Conservation (phyloP, 1,284 basidiomycete genomes). For the Coniophora puteana region DNA sequence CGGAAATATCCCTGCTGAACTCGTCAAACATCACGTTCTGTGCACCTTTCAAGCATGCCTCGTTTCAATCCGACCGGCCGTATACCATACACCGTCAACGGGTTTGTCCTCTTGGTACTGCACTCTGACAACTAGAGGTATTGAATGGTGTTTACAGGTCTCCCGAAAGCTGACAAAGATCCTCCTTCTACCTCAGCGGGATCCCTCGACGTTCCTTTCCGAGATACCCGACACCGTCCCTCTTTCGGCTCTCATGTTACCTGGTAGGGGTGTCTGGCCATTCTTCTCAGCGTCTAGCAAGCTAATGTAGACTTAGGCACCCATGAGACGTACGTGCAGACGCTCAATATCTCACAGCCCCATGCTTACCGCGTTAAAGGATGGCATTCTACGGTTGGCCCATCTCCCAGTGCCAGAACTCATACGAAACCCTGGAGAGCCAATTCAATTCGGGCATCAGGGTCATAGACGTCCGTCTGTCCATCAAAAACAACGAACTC, state of each 20-base stretch:
- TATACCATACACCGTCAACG: too few relatives aligned
- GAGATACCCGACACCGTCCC: constrained; percentile 62
- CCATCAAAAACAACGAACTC: constrained; percentile 59
- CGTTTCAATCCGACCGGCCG: too few relatives aligned
- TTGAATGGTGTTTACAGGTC: too few relatives aligned
- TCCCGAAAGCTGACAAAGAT: too few relatives aligned
- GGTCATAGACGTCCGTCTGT: constrained; percentile 76
- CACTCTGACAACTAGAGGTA: too few relatives aligned
- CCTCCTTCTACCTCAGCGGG: constrained; percentile 55
- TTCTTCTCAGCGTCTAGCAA: constrained; percentile 9
- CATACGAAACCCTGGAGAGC: constrained; percentile 44
- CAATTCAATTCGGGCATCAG: constrained; percentile 73
- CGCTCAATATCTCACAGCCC: neutral
- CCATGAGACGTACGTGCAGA: constrained; percentile 59
- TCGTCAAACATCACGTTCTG: too few relatives aligned
- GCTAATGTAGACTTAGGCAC: constrained; percentile 42
- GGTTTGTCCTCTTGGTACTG: too few relatives aligned
- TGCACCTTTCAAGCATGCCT: too few relatives aligned
- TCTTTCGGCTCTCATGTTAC: constrained; percentile 69
- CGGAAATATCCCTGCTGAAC: too few relatives aligned
- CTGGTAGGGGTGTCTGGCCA: constrained; percentile 47
- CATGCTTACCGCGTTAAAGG: constrained; percentile 28
- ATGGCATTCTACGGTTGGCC: constrained; percentile 82
- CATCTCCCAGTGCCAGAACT: constrained; percentile 69
- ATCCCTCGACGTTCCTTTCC: constrained; percentile 58